Base-by-base conservation (phyloP, 352 stramenopile species). In the Pythium scleroteichum region DNA sequence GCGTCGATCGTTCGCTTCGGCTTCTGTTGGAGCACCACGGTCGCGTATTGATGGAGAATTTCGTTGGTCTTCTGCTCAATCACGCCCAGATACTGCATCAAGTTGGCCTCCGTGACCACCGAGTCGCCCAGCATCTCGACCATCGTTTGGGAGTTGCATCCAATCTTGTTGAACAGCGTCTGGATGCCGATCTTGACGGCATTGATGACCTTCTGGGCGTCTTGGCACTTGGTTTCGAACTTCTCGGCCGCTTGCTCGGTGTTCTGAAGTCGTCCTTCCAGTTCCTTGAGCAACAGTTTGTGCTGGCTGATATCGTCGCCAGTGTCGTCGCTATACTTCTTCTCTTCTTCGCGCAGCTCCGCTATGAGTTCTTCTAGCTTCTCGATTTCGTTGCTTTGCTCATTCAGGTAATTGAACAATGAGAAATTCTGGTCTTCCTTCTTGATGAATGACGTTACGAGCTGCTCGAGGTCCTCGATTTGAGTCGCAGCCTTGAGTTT, bases 381-480 rank as follows among this genome's bases (percentile, higher is more conserved):
- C 48, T 97, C 93, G 62, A 98, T 94, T 63, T 98, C 93, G 59
- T 94, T 97, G 49, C 78, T 93, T 72, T 98, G 92, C 60, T 98
- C 90, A 64, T 97, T 98, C 19, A 97, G 83, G 58, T 98, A 97
- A 70, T 96, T 97, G 67, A 98, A 98, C 6, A 98, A 64, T 32
- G 87, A 97, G 65, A 98, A 98, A 73, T 98, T 99, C 52, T 98
- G 87, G 54, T 98, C 94, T 79, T 99, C 96, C 32, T 97, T 98
- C 70, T 97, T 88, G 62, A 98, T 97, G 63, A 98, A 98, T 32
- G 88, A 90, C 20, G 75, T 78, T 26, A 98, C 92, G 17, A 98
- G 78, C 54, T 97, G 78, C 62, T 98, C 89, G 8, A 98, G 75
- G 65, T 98, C 92, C 35, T 86, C 75, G 54, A 98, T 98, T 58